Conservation (phyloP, 1,284 basidiomycete genomes). For the Polyporus tsugae region DNA sequence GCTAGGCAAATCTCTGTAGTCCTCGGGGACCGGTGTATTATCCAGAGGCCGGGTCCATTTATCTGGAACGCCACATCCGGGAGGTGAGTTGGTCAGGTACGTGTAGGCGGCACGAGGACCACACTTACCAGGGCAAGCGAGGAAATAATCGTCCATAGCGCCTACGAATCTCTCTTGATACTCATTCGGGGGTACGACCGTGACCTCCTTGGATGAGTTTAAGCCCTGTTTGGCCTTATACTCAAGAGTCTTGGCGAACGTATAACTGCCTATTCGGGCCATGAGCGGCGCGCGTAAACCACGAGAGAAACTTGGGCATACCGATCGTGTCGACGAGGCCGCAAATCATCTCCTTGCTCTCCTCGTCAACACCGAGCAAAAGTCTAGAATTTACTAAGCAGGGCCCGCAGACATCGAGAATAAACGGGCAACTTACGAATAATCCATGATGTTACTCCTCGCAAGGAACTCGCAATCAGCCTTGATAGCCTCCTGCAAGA, state of each 20-base stretch:
- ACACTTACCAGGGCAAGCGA: constrained; percentile 70
- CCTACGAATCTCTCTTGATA: constrained; percentile 76
- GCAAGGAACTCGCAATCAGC: constrained; percentile 78
- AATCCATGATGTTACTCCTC: constrained; percentile 84
- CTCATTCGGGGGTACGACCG: constrained; percentile 74
- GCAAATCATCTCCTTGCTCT: constrained; percentile 70
- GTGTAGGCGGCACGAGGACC: background rate
- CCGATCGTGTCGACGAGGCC: constrained; percentile 86
- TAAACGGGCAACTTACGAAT: constrained; percentile 62
- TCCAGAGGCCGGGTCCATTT: constrained; percentile 49
- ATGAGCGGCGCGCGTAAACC: background rate
- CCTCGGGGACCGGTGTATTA: constrained; percentile 38
- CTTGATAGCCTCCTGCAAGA: constrained; percentile 72
- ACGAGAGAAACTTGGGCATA: constrained; percentile 33
- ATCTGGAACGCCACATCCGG: constrained; percentile 32
- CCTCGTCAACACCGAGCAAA: constrained; percentile 71
- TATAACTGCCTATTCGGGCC: constrained; percentile 65
- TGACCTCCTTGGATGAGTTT: constrained; percentile 69
- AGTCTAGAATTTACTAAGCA: constrained; percentile 48
- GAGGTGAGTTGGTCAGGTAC: constrained; percentile 1
- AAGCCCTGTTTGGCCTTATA: constrained; percentile 80
- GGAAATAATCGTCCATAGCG: constrained; percentile 73
- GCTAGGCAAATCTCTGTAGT: constrained; percentile 41
- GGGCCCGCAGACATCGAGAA: background rate
- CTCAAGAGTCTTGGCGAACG: constrained; percentile 80